Conservation (phyloP, 768 basidiomycete species). For the Auricularia heimuer region DNA sequence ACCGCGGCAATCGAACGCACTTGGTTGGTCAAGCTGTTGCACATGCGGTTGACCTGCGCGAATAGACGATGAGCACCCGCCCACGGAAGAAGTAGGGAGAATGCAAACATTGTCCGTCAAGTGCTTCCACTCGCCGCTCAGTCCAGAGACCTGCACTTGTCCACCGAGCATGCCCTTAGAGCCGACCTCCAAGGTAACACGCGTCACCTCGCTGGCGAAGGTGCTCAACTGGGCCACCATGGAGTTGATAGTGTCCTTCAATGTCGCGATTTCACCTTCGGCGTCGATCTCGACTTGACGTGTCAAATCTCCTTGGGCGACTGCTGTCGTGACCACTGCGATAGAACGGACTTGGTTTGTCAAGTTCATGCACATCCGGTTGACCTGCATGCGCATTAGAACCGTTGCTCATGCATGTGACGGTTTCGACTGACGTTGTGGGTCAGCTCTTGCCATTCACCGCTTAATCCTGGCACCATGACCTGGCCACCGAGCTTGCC, state of each 20-base stretch:
- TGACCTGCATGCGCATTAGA: slow-evolving; percentile 34
- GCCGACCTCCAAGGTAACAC: slow-evolving; percentile 79
- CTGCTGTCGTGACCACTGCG: slow-evolving; percentile 78
- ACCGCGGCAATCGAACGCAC: slow-evolving; percentile 78
- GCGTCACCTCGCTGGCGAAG: slow-evolving; percentile 78
- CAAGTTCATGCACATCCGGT: slow-evolving; percentile 71
- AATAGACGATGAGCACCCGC: not conserved
- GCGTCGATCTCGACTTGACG: slow-evolving; percentile 89
- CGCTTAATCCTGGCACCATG: slow-evolving; percentile 46
- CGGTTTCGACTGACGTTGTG: slow-evolving; percentile 27
- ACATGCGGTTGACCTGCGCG: slow-evolving; percentile 66
- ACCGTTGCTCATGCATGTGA: not conserved
- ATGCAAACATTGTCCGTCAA: slow-evolving; percentile 59
- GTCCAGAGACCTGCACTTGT: slow-evolving; percentile 78
- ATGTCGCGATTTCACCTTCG: slow-evolving; percentile 81
- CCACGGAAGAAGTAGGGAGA: not conserved
- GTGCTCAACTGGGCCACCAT: slow-evolving; percentile 89
- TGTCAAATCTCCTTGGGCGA: slow-evolving; percentile 83
- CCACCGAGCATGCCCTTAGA: slow-evolving; percentile 85
- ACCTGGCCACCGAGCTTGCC: slow-evolving; percentile 87
- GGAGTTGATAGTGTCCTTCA: slow-evolving; percentile 80
- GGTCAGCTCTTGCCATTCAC: slow-evolving; percentile 1
- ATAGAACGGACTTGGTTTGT: slow-evolving; percentile 80
- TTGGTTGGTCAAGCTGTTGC: slow-evolving; percentile 68
- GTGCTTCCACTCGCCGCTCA: slow-evolving; percentile 84